Evolutionary conservation across 2,329 filamentous ascomycete species (phyloP).

Genomic region (Cordyceps tenuipes): DNA sequence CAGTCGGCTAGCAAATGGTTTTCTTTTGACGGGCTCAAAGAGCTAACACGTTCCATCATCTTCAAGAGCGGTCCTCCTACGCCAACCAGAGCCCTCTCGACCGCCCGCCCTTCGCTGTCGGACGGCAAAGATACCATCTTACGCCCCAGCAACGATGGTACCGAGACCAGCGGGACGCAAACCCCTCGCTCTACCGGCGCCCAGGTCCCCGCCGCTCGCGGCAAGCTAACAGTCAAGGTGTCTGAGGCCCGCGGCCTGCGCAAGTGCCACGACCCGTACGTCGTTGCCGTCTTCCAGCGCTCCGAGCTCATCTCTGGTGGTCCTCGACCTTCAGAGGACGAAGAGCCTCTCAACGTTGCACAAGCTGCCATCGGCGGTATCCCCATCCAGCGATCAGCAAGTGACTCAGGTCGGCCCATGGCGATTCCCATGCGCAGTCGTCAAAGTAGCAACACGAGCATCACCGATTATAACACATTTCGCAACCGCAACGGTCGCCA

Average conservation of each 20-base stretch:
- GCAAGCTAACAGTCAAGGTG: slow-evolving; percentile 85
- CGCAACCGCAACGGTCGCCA: slow-evolving; percentile 49
- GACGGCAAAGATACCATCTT: slow-evolving; percentile 34
- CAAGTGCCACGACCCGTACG: slow-evolving; percentile 81
- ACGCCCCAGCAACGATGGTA: slow-evolving; percentile 33
- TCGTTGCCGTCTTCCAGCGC: slow-evolving; percentile 92
- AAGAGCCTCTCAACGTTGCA: slow-evolving; percentile 39
- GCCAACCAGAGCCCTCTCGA: slow-evolving; percentile 78
- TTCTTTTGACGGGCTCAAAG: slow-evolving; percentile 62
- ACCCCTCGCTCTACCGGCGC: slow-evolving; percentile 46
- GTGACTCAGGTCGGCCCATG: slow-evolving; percentile 76
- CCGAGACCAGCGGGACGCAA: slow-evolving; percentile 42
- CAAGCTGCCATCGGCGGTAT: slow-evolving; percentile 47
- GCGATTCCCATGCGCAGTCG: slow-evolving; percentile 95
- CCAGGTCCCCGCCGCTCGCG: slow-evolving; percentile 65
- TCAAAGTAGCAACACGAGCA: slow-evolving; percentile 91
- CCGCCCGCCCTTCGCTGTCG: slow-evolving; percentile 44
- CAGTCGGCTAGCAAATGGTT: slow-evolving; percentile 44
- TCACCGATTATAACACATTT: slow-evolving; percentile 55
- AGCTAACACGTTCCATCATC: slow-evolving; percentile 72
- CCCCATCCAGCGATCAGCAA: slow-evolving; percentile 61
- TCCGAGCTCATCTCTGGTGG: slow-evolving; percentile 93
- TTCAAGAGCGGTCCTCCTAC: slow-evolving; percentile 89
- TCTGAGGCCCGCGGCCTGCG: slow-evolving; percentile 74
- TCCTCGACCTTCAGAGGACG: slow-evolving; percentile 57